phyloP scores from a whole-genome alignment of 1,139 yeast genomes.

The Yamadazyma pseudoaaseri region DNA sequence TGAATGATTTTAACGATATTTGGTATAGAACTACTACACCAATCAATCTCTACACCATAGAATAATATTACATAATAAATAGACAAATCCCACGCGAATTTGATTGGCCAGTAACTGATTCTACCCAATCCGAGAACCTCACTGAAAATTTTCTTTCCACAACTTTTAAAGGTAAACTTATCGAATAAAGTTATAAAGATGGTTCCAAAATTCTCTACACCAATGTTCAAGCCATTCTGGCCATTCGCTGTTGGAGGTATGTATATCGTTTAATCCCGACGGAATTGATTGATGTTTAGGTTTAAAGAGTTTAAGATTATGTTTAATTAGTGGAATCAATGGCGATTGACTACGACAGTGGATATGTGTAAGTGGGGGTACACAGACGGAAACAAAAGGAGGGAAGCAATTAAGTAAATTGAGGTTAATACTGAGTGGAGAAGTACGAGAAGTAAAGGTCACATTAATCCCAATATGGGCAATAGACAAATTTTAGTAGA shows the following conservation, averaged over 20 bases:
- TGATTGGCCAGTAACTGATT: slow-evolving; percentile 9
- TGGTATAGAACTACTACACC: slow-evolving; percentile 36
- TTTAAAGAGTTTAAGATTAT: too few relatives aligned
- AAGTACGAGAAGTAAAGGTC: too few relatives aligned
- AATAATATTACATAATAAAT: slow-evolving; percentile 2
- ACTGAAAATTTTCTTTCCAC: slow-evolving; percentile 9
- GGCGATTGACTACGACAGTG: too few relatives aligned
- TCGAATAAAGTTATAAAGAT: slow-evolving; percentile 7
- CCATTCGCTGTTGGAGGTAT: slow-evolving; percentile 53
- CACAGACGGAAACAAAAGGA: too few relatives aligned
- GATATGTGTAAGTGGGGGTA: too few relatives aligned
- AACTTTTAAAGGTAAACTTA: slow-evolving; percentile 3
- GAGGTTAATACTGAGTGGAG: too few relatives aligned
- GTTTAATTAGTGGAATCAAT: too few relatives aligned
- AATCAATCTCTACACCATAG: slow-evolving; percentile 8
- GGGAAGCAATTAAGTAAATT: too few relatives aligned
- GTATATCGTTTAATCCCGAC: too few relatives aligned
- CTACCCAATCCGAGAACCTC: slow-evolving; percentile 8
- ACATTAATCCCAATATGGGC: too few relatives aligned
- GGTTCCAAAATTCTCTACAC: slow-evolving; percentile 41
- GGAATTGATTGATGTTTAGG: too few relatives aligned
- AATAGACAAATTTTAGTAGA: too few relatives aligned
- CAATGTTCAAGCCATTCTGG: slow-evolving; percentile 48
- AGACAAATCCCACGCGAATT: slow-evolving; percentile 1
- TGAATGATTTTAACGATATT: slow-evolving; percentile 15